phyloP scores from a whole-genome alignment of 1,139 yeast species.

The Maudiozyma humilis region DNA sequence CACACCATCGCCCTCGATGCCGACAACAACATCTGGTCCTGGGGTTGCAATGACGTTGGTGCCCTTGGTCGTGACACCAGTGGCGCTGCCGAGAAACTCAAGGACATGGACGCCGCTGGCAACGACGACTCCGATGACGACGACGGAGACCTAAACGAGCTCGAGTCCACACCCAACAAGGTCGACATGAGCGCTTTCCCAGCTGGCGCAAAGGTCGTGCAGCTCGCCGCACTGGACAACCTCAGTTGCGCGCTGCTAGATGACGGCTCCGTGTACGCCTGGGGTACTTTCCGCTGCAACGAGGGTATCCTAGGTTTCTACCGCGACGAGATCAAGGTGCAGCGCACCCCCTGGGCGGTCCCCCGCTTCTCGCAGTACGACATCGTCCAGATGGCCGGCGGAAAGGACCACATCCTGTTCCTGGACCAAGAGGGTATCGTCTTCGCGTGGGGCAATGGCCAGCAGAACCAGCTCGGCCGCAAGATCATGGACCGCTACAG shows the following conservation, averaged over 20 bases:
- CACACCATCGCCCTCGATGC: slow-evolving; percentile 79
- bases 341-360: slow-evolving; percentile 59
- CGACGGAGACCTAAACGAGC: slow-evolving; percentile 76
- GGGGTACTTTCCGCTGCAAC: slow-evolving; percentile 94
- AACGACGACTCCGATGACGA: slow-evolving; percentile 51
- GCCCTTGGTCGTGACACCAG: slow-evolving; percentile 87
- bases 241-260: slow-evolving; percentile 71
- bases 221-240: slow-evolving; percentile 89
- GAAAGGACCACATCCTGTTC: slow-evolving; percentile 86
- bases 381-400: slow-evolving; percentile 80
- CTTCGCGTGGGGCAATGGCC: slow-evolving; percentile 96
- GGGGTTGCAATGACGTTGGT: slow-evolving; percentile 95
- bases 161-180: slow-evolving; percentile 77
- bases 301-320: slow-evolving; percentile 83
- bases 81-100: slow-evolving; percentile 49
- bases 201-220: slow-evolving; percentile 48
- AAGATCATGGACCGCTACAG: slow-evolving; percentile 71
- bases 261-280: slow-evolving; percentile 86
- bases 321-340: slow-evolving; percentile 55
- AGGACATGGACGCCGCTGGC: slow-evolving; percentile 52
- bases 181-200: slow-evolving; percentile 58
- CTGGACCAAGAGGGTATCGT: slow-evolving; percentile 80
- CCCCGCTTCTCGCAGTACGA: slow-evolving; percentile 42
- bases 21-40: slow-evolving; percentile 75
- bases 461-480: slow-evolving; percentile 84